Evolutionary conservation across 352 stramenopile genomes (phyloP), one percentile per base, ranked within the genome.

Genomic region (Phytophthora rubi): DNA sequence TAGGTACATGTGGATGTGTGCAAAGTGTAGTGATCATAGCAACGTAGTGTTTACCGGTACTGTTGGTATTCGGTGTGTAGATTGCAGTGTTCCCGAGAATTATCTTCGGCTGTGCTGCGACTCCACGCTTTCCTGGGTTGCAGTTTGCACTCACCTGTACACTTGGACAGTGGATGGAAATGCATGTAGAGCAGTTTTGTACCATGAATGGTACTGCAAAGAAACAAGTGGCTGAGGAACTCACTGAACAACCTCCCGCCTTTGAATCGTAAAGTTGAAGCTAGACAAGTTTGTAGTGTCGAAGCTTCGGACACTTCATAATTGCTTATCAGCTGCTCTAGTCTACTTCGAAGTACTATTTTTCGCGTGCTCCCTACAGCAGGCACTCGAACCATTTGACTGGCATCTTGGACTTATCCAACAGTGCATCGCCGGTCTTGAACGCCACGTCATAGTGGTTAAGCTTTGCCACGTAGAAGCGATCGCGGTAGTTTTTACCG

Each of bases 301-400:
- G 6, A 48, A 21, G 16, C 35, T 48, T 48, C 42, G 42, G 42
- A 8, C 42, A 48, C 15, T 48, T 48, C 42, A 48, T 48, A 48
- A 18, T 48, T 21, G 42, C 42, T 48, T 48, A 48, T 48, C 42
- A 42, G 13, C 16, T 30, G 6, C 16, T 45, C 53, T 42, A 42
- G 13, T 35, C 33, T 55, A 55, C 18, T 21, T 21, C 18, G 18
- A 21, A 21, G 18, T 21, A 21, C 49, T 55, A 30, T 16, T 23
- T 26, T 60, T 26, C 39, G 21, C 21, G n/a, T 62, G 30, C 6
- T 58, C 9, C n/a, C 59, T 77, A 77, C 12, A 77, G 37, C 18
- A 81, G 57, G 13, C 76, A 82, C 37, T 81, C 70, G 45, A 84
- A 83, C 79, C 79, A 86, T 60, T 82, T 82, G 32, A 79, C 53